Evolutionary conservation across 2,329 filamentous ascomycete species (phyloP).

Genomic region (Alternaria tenuissima): DNA sequence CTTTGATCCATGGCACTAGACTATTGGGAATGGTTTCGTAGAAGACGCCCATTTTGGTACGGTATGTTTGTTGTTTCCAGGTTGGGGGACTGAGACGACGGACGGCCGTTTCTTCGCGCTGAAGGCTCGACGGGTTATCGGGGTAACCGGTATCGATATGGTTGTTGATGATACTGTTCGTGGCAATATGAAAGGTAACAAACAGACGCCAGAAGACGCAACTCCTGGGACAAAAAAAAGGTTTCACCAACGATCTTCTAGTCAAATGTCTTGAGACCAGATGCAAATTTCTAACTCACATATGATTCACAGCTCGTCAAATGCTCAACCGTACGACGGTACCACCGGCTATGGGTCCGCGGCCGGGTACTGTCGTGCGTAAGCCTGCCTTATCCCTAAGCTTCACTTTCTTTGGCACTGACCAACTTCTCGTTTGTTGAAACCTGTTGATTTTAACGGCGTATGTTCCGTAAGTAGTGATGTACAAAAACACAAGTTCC

Average conservation of each 20-base stretch:
- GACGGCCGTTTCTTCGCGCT: background rate
- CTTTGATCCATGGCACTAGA: conserved; percentile 53
- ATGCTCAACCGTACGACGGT: background rate
- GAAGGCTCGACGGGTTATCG: background rate
- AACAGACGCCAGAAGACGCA: background rate
- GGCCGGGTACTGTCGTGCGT: conserved; percentile 21
- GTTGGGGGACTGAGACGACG: background rate
- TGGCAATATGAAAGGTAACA: background rate
- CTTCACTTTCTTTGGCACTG: background rate
- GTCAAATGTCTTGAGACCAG: background rate
- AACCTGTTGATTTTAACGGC: too few species aligned
- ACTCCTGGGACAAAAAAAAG: background rate
- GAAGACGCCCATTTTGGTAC: conserved; percentile 51
- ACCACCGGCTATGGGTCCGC: conserved; percentile 13
- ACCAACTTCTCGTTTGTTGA: background rate
- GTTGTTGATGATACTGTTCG: background rate
- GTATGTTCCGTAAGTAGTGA: background rate
- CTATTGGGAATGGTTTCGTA: conserved; percentile 54
- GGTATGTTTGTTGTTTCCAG: background rate
- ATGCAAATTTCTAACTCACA: background rate
- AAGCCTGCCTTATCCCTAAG: background rate
- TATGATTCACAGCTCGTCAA: conserved; percentile 13
- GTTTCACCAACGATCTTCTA: background rate
- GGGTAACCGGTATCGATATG: background rate
- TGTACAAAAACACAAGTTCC: background rate